These are phyloP conservation scores for Coelastrella sp. DNA, from an alignment of 139 green algal genomes.

Conservation along the genomic window DNA sequence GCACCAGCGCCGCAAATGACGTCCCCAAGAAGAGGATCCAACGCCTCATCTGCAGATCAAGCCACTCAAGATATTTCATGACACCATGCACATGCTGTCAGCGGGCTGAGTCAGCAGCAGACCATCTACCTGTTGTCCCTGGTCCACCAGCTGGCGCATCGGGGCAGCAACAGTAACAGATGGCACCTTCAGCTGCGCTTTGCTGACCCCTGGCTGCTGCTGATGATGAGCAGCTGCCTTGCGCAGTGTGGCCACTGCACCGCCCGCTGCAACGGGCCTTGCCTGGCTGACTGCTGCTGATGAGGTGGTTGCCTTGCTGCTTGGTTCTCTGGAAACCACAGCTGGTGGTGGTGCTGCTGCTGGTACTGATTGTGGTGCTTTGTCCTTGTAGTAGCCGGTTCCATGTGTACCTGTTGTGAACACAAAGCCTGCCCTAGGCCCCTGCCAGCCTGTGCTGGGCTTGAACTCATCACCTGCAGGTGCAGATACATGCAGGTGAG, in stretches of 20 bases:
- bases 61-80: no score
- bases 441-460: neutral
- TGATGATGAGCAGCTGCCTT: conserved; percentile 32
- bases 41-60: no score
- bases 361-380: neutral
- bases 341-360: conserved; percentile 16
- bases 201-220: neutral
- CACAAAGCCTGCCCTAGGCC: conserved; percentile 9
- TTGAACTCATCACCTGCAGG: conserved; percentile 39
- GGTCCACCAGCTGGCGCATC: conserved; percentile 14
- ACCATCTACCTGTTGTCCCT: conserved; percentile 25
- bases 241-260: neutral
- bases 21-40: no score
- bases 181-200: conserved; percentile 3
- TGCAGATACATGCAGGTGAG: neutral
- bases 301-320: neutral
- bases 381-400: conserved; percentile 50
- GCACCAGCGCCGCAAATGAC: neutral
- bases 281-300: neutral
- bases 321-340: neutral
- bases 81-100: no score
- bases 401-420: conserved; percentile 26
- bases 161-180: conserved; percentile 14
- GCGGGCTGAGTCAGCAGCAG: no score
- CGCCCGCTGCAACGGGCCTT: neutral